Evolutionary conservation across 345 rosid species (phyloP), one percentile per base, ranked within the genome.

Genomic region (Cochlearia excelsa): DNA sequence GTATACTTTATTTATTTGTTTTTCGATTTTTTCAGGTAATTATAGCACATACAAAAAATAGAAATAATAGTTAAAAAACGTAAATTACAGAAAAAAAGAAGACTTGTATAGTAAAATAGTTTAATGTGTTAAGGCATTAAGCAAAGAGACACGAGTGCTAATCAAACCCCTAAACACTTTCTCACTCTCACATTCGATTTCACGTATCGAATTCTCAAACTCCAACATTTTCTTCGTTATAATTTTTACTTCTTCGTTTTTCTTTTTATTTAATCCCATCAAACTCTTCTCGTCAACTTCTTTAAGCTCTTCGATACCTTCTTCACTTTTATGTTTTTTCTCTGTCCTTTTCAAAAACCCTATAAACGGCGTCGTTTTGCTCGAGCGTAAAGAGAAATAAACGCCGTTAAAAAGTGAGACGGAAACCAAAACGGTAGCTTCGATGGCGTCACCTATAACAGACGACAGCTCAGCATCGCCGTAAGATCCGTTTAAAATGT

Each of bases 131-230:
- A 73, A 29, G 59, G 73, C 69, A 57, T 73, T 73, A 41, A 73
- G 77, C 61, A 73, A 7, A 1, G 77, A 73, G 40, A 73, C 77
- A 0, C 77, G 72, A 67, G 77, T 73, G 30, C 38, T 51, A 57
- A 73, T 73, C 62, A 73, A 57, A 50, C 73, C 63, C 69, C 77
- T 73, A 62, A 68, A 67, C 68, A 73, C 73, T 63, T 67, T 73
- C 61, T 73, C 73, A 42, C 66, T 68, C 7, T 46, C 69, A 57
- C 46, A 56, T 57, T 73, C 77, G 5, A 73, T 68, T 44, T 51
- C 73, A 31, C 55, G 39, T 0, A 57, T 62, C 34, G 73, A 63
- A 50, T 55, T 52, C 41, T 73, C 77, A n/a, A 73, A 51, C 0
- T 68, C 66, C 66, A 50, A 51, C 77, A 73, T 73, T 41, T 55